Percentiles rank a stretch among this genome's conserved stretches.
These are phyloP conservation scores for Gossypium ekmanianum DNA, from an alignment of 345 rosid species.

Conservation along the genomic window DNA sequence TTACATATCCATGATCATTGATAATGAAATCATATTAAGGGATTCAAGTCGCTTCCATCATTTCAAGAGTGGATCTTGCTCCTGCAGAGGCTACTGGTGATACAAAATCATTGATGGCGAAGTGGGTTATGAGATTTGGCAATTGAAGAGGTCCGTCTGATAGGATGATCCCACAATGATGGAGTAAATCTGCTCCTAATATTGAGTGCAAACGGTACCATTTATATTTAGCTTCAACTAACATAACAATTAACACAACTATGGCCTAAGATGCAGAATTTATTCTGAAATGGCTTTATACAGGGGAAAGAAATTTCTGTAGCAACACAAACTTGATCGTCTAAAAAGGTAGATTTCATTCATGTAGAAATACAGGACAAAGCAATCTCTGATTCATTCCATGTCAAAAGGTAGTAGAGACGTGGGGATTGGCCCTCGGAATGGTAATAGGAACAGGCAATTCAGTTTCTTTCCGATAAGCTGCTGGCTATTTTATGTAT, in stretches of 20 bases:
- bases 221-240: background rate
- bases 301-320: background rate
- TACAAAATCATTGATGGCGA: background rate
- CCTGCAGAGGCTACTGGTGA: slow-evolving; percentile 84
- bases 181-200: background rate
- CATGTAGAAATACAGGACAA: background rate
- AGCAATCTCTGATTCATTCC: background rate
- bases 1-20: slow-evolving; percentile 59
- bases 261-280: background rate
- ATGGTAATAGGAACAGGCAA: background rate
- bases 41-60: slow-evolving; percentile 93
- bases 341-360: background rate
- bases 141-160: background rate
- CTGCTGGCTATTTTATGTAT: background rate
- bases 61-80: slow-evolving; percentile 74
- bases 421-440: background rate
- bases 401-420: background rate
- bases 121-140: background rate
- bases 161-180: background rate
- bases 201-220: background rate
- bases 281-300: background rate
- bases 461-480: background rate
- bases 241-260: background rate
- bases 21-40: slow-evolving; percentile 73
- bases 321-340: background rate